phyloP scores from a whole-genome alignment of 179 eudicot species.

The Carnegiea gigantea region DNA sequence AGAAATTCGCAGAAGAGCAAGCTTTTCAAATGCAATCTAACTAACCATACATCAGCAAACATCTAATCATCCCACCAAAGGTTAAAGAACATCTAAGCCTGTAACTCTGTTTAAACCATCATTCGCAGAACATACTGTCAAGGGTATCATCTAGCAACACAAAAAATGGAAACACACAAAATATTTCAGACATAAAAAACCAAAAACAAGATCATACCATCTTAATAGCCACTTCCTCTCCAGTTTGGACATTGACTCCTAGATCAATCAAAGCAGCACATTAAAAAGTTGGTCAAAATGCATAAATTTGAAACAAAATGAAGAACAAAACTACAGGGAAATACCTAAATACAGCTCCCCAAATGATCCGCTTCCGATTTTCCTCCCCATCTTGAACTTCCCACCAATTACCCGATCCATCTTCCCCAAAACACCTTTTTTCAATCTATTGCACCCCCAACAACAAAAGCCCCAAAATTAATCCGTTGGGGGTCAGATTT shows the following conservation, averaged over 20 bases:
- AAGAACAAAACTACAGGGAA: background rate
- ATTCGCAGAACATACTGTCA: slow-evolving; percentile 12
- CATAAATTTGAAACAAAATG: slow-evolving; percentile 19
- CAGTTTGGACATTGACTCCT: slow-evolving; percentile 46
- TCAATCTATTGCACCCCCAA: slow-evolving; percentile 18
- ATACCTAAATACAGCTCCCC: slow-evolving; percentile 52
- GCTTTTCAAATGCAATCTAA: background rate
- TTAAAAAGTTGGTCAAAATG: slow-evolving; percentile 19
- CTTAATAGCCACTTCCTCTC: slow-evolving; percentile 52
- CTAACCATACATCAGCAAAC: background rate
- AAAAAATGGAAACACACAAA: background rate
- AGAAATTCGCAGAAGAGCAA: background rate
- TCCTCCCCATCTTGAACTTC: slow-evolving; percentile 48
- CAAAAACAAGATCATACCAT: slow-evolving; percentile 33
- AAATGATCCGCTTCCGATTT: slow-evolving; percentile 58
- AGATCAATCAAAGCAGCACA: slow-evolving; percentile 26
- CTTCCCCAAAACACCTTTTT: slow-evolving; percentile 18
- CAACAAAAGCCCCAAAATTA: slow-evolving; percentile 15
- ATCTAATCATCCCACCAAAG: slow-evolving; percentile 11
- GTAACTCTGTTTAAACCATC: slow-evolving; percentile 15
- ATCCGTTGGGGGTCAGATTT: slow-evolving; percentile 31
- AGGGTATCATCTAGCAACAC: background rate
- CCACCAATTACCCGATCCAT: slow-evolving; percentile 51
- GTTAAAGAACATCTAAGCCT: slow-evolving; percentile 16
- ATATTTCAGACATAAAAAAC: background rate